These are phyloP conservation scores for Neonectria coccinea DNA, from an alignment of 2,329 filamentous ascomycete species.

Conservation along the genomic window DNA sequence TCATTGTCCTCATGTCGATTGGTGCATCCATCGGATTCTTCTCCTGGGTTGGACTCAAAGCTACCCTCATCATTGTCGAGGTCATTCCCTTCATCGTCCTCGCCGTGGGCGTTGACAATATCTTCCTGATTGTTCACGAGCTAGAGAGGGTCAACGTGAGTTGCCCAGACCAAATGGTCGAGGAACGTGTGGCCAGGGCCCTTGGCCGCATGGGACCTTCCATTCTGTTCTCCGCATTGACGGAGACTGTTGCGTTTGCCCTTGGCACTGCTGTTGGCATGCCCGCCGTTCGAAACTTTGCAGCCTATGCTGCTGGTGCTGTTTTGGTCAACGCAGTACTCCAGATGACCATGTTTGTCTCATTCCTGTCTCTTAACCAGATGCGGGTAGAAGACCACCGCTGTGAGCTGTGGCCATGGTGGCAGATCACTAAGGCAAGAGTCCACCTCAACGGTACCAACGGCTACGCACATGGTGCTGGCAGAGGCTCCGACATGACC, in stretches of 20 bases:
- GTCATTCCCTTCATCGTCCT: constrained; percentile 98
- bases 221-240: constrained; percentile 93
- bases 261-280: constrained; percentile 95
- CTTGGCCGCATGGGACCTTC: constrained; percentile 97
- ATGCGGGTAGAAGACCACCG: constrained; percentile 87
- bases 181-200: constrained; percentile 86
- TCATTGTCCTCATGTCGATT: constrained; percentile 98
- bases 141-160: constrained; percentile 95
- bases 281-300: constrained; percentile 98
- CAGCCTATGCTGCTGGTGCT: constrained; percentile 93
- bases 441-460: constrained; percentile 71
- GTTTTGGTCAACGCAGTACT: constrained; percentile 97
- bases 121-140: constrained; percentile 98
- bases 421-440: constrained; percentile 81
- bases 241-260: constrained; percentile 93
- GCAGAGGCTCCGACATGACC: constrained; percentile 76
- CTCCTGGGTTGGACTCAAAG: constrained; percentile 90
- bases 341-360: constrained; percentile 97
- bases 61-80: constrained; percentile 96
- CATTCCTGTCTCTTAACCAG: constrained; percentile 91
- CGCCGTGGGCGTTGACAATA: constrained; percentile 97
- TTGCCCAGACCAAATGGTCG: constrained; percentile 88
- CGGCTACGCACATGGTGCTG: constrained; percentile 66
- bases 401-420: constrained; percentile 91
- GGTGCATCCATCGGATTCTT: constrained; percentile 95